Evolutionary conservation across 2,329 filamentous ascomycete species (phyloP).

Genomic region (Nemania bipapillata): DNA sequence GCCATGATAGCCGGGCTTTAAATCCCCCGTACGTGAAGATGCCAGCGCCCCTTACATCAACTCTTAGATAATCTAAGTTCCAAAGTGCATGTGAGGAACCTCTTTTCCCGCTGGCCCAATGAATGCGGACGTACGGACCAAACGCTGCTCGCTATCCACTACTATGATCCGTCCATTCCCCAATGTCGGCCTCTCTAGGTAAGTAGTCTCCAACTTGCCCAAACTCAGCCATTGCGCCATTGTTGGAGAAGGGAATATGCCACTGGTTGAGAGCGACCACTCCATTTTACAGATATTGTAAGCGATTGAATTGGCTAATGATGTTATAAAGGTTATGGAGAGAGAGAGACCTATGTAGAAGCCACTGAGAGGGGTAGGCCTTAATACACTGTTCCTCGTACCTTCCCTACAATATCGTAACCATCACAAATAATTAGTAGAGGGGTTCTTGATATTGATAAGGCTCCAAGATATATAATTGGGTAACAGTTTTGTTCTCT

Average conservation of each 20-base stretch:
- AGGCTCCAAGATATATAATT: no score
- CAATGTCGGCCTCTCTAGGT: neutral
- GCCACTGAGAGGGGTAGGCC: no score
- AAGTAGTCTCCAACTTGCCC: neutral
- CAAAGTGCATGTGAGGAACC: neutral
- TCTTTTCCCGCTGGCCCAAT: neutral
- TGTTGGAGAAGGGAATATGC: neutral
- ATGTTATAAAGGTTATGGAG: no score
- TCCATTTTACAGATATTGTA: neutral
- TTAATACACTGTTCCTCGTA: no score
- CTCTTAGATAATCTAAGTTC: neutral
- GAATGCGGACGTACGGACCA: neutral
- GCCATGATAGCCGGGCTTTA: neutral
- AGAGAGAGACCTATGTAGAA: no score
- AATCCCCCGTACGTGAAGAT: neutral
- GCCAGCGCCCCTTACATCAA: no score
- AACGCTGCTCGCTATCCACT: neutral
- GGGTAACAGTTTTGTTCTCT: no score
- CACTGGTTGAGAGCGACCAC: neutral
- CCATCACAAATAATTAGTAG: no score
- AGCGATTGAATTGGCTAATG: no score
- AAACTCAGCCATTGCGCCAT: neutral
- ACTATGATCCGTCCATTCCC: neutral
- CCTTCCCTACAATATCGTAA: no score
- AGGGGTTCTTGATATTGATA: no score